phyloP scores from a whole-genome alignment of 371 early-diverging fungal species.

The Entomophthora muscae region DNA sequence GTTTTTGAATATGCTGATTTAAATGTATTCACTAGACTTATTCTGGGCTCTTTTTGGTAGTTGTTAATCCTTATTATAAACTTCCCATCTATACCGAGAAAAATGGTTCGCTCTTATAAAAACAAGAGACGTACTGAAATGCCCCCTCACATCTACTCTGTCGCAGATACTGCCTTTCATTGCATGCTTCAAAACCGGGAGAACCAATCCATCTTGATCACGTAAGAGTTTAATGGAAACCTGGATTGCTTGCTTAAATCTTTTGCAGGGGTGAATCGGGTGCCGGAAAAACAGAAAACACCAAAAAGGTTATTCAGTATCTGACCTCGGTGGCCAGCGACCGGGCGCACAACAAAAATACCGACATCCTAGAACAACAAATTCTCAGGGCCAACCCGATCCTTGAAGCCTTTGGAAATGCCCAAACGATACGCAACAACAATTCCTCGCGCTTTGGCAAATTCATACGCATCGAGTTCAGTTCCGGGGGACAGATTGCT shows the following conservation, averaged over 20 bases:
- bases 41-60: slow-evolving; percentile 97
- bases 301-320: slow-evolving; percentile 99
- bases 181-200: slow-evolving; percentile 86
- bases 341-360: slow-evolving; percentile 17
- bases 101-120: slow-evolving; percentile 57
- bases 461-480: slow-evolving; percentile 97
- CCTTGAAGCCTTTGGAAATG: slow-evolving; percentile 99
- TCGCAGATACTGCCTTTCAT: slow-evolving; percentile 89
- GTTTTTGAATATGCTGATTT: neutral
- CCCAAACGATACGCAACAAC: slow-evolving; percentile 98
- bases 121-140: slow-evolving; percentile 75
- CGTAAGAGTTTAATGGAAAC: too few species aligned
- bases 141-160: slow-evolving; percentile 93
- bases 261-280: slow-evolving; percentile 93
- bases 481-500: slow-evolving; percentile 64
- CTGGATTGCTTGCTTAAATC: too few species aligned
- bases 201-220: slow-evolving; percentile 98
- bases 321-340: slow-evolving; percentile 76
- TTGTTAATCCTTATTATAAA: slow-evolving; percentile 95
- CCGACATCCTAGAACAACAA: slow-evolving; percentile 66
- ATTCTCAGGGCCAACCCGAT: slow-evolving; percentile 97
- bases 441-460: slow-evolving; percentile 99
- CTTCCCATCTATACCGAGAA: slow-evolving; percentile 85
- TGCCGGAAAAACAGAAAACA: slow-evolving; percentile 99
- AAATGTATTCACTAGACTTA: slow-evolving; percentile 65